Base-by-base conservation (phyloP, 23 red algal genomes). In the Gracilaria vermiculophylla region DNA sequence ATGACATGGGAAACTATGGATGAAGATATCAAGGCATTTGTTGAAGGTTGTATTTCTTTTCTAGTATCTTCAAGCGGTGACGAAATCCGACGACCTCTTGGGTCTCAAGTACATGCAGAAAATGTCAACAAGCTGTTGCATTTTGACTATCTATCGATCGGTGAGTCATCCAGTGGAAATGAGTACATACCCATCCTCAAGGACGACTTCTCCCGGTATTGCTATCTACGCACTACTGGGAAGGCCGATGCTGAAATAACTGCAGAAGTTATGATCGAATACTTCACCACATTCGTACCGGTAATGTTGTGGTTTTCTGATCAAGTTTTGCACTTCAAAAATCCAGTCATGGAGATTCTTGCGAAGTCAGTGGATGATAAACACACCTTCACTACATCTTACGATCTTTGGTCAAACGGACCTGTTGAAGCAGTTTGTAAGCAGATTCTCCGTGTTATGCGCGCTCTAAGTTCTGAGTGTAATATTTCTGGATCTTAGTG, bases 281-380 rank as follows among this genome's bases (percentile, higher is more conserved):
- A 37, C 5, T 73, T 73, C 41, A 23, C 67, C 6, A 33, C 67
- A 35, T 73, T 73, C 32, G 80, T 55, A 61, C 5, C 66, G 15
- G 20, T 43, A 19, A 6, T 25, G 44, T 21, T 31, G 20, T 72
- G 58, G 58, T 27, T 85, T 17, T 85, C 80, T 5, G 58, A 85
- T 69, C 40, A 57, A 69, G 35, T 13, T 44, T 45, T 14, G 9
- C 55, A 85, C 66, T 85, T 85, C 80, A 85, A 72, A 27, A 85
- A 85, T 40, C 5, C 10, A 4, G 12, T 51, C 36, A 11, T 69
- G 32, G 43, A 48, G 34, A n/a, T 61, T 28, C 14, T 34, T 43
- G 35, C 29, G 14, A 67, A 67, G 31, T 25, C 27, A 3, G 19
- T 85, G 5, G n/a, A 52, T 12, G 56, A 39, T 7, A 41, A 49